Base-by-base conservation (phyloP, 176 grass and related monocot genomes). In the Eremochloa ophiuroides region DNA sequence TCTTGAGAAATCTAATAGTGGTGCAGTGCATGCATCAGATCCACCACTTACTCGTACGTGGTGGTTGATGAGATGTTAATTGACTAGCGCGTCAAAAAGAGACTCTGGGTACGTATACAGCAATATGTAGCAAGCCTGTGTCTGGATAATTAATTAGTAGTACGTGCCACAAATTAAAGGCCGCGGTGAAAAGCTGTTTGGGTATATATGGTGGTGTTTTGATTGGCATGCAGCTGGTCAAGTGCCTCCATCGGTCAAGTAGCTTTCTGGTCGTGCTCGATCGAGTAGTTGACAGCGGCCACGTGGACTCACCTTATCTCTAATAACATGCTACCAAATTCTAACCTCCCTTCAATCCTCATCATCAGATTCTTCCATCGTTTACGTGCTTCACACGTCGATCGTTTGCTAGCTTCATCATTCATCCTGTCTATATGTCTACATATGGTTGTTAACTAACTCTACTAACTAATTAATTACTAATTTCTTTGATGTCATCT, bases 261-360 rank as follows among this genome's bases (percentile, higher is more conserved):
- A 41, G 41, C 53, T 77, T 23, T 76, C 51, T 47, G 16, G 46
- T 48, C 15, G 15, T 55, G 20, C n/a, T n/a, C n/a, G n/a, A n/a
- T n/a, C n/a, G n/a, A n/a, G n/a, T n/a, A n/a, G n/a, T n/a, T 7
- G 44, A 33, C 28, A 18, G 6, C 17, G 5, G 27, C 38, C 3
- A 4, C 23, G 33, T 47, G 5, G 53, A 3, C 16, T 44, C 1
- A 39, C 15, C 75, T 64, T 58, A 75, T 69, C 33, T 56, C 28
- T 60, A n/a, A n/a, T n/a, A n/a, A n/a, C n/a, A n/a, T 84, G 35
- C 26, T n/a, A 48, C 25, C 18, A 47, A 78, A 46, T 64, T 64
- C 28, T 58, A 25, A 58, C 53, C 22, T 23, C n/a, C 22, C n/a
- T 11, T 58, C n/a, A 17, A n/a, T 31, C 29, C 22, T 8, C 17